phyloP scores from a whole-genome alignment of 495 filamentous ascomycete genomes.

The Hamigera avellanea region DNA sequence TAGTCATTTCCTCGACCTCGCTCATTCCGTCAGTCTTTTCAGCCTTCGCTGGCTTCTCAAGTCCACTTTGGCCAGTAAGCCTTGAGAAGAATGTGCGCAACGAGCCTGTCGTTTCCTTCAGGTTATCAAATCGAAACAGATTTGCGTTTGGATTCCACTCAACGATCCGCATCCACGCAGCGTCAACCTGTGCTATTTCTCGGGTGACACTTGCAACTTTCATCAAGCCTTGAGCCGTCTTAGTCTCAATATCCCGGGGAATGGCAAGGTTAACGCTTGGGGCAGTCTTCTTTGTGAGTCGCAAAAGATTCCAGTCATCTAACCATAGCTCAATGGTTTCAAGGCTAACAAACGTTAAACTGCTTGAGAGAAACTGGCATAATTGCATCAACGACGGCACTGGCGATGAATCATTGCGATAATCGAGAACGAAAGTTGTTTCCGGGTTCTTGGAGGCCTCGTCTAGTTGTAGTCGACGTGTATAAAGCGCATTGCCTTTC shows the following conservation, averaged over 20 bases:
- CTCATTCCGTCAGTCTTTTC: constrained; percentile 19
- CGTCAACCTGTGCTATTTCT: constrained; percentile 82
- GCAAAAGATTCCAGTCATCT: constrained; percentile 72
- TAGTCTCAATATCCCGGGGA: constrained; percentile 67
- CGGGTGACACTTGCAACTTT: constrained; percentile 59
- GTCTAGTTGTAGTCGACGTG: constrained; percentile 62
- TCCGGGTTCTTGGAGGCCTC: constrained; percentile 47
- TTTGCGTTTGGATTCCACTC: constrained; percentile 61
- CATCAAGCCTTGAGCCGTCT: constrained; percentile 78
- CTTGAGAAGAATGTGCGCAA: constrained; percentile 73
- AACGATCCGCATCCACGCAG: constrained; percentile 77
- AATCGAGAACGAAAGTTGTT: constrained; percentile 87
- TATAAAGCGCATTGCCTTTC: constrained; percentile 92
- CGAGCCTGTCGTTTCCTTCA: constrained; percentile 40
- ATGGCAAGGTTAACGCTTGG: constrained; percentile 61
- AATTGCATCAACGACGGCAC: constrained; percentile 75
- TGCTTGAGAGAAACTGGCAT: constrained; percentile 85
- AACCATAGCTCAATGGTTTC: constrained; percentile 81
- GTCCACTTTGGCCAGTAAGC: constrained; percentile 40
- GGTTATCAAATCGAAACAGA: constrained; percentile 24
- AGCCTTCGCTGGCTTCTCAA: constrained; percentile 16
- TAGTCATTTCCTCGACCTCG: constrained; percentile 50
- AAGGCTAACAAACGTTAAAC: constrained; percentile 89
- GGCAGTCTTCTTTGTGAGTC: constrained; percentile 70
- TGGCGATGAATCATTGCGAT: constrained; percentile 74